A percentile compares a stretch with the other conserved stretches of the same genome.
Evolutionary conservation across 805 yeast genomes (phyloP).

Genomic region (Candida dajiaensis): DNA sequence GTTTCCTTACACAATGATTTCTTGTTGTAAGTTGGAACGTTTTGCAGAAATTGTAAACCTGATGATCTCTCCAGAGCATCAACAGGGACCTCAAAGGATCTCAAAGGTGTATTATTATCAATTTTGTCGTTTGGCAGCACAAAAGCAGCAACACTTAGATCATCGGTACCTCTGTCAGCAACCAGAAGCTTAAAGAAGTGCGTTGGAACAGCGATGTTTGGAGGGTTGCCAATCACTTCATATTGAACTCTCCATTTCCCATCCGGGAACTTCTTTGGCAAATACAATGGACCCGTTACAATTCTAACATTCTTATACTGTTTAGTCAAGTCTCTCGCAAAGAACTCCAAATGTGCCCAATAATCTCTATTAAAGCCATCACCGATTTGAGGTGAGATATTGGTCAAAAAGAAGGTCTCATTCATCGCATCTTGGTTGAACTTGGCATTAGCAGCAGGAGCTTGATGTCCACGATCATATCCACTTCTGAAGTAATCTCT

Average conservation of each 20-base stretch:
- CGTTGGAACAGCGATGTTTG: conserved; percentile 94
- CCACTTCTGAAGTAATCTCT: conserved; percentile 92
- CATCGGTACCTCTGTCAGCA: conserved; percentile 56
- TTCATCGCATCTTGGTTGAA: conserved; percentile 89
- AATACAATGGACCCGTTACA: conserved; percentile 88
- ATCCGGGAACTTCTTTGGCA: conserved; percentile 70
- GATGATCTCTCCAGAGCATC: conserved; percentile 84
- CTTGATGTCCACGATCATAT: conserved; percentile 94
- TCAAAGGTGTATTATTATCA: conserved; percentile 62
- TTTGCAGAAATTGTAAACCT: conserved; percentile 75
- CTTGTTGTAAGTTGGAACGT: conserved; percentile 50
- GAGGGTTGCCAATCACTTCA: conserved; percentile 96
- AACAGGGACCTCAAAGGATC: conserved; percentile 77
- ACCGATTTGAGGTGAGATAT: conserved; percentile 96
- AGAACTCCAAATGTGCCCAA: conserved; percentile 96
- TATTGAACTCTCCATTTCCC: conserved; percentile 82
- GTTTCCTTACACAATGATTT: conserved; percentile 75
- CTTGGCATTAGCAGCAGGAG: conserved; percentile 97
- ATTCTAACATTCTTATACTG: conserved; percentile 72
- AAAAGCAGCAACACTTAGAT: conserved; percentile 80
- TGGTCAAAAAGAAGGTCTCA: conserved; percentile 84
- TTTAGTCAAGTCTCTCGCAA: conserved; percentile 70
- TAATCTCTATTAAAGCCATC: conserved; percentile 96
- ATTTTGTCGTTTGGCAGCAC: conserved; percentile 87
- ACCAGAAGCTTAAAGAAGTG: conserved; percentile 90